Evolutionary conservation across 768 basidiomycete species (phyloP), one percentile per base, ranked within the genome.

Genomic region (Royoungia palumana): DNA sequence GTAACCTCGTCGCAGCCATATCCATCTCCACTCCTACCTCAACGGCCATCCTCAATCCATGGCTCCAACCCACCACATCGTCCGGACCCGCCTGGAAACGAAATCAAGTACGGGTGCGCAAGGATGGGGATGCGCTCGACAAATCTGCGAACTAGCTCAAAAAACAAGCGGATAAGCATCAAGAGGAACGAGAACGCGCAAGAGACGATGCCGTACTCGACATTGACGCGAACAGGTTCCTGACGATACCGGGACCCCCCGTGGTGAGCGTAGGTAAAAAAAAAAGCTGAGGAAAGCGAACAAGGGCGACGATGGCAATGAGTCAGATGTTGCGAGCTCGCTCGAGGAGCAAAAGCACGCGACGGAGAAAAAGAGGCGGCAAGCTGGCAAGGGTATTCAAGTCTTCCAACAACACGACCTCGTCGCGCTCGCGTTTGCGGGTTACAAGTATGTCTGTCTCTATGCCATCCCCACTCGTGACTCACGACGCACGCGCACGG

Each of bases 351-450:
- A 88, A 58, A 87, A 88, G 58, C 69, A 70, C 37, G 60, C 61
- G 0, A 58, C 77, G 2, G 45, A 80, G 72, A 56, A 60, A 67
- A 38, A 83, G 72, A 56, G 61, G 66, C 36, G 83, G 77, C 61
- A 72, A 63, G 47, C 73, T 60, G 56, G 57, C 35, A 66, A 62
- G 41, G 72, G 72, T 20, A 64, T 80, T 0, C 79, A 76, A 44
- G 87, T 89, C 0, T 93, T 97, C 70, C 76, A 89, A 64, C 95
- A 98, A 66, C 78, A 89, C 34, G 93, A 98, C 56, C 75, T 98
- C 12, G 94, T 99, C 13, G 89, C 94, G 1, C 82, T 83, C 46
- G 96, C 96, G 0, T 99, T 99, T 72, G 95, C 94, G 2, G 94
- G 93, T 3, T 96, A 6, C 83, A 88, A 70, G 92, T 92, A 59